Evolutionary conservation across 1,284 basidiomycete species (phyloP).

Genomic region (Polyporus tsugae): DNA sequence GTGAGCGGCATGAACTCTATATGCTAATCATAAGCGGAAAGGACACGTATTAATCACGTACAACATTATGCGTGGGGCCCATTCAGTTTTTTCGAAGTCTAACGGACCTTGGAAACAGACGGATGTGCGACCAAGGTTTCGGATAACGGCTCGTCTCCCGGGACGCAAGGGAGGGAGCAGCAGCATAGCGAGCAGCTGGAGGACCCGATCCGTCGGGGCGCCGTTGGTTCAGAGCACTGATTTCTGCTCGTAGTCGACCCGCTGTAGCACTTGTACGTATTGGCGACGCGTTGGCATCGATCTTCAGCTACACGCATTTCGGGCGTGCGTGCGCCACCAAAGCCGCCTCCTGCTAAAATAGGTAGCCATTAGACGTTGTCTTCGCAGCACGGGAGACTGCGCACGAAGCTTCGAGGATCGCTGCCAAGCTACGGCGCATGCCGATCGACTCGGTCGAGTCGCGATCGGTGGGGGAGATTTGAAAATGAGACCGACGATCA

Average conservation of each 20-base stretch:
- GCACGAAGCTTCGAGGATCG: not conserved
- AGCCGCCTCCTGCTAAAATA: not conserved
- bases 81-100: not conserved
- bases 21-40: slow-evolving; percentile 18
- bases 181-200: not conserved
- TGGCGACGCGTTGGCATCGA: not conserved
- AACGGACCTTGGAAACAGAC: not conserved
- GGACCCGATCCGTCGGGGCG: slow-evolving; percentile 17
- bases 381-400: slow-evolving; percentile 14
- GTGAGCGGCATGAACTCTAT: slow-evolving; percentile 23
- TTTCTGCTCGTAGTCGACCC: not conserved
- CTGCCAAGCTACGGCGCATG: slow-evolving; percentile 5
- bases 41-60: slow-evolving; percentile 32
- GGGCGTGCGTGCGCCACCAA: slow-evolving; percentile 7
- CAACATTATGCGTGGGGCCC: not conserved
- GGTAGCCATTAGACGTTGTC: slow-evolving; percentile 14
- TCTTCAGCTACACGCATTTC: slow-evolving; percentile 5
- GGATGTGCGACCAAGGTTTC: not conserved
- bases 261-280: not conserved
- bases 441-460: slow-evolving; percentile 14
- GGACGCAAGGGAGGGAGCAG: not conserved
- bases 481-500: slow-evolving; percentile 16
- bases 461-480: slow-evolving; percentile 2
- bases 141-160: slow-evolving; percentile 18
- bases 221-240: slow-evolving; percentile 1